Conservation (phyloP, 116 monocot genomes). For the Zostera marina region DNA sequence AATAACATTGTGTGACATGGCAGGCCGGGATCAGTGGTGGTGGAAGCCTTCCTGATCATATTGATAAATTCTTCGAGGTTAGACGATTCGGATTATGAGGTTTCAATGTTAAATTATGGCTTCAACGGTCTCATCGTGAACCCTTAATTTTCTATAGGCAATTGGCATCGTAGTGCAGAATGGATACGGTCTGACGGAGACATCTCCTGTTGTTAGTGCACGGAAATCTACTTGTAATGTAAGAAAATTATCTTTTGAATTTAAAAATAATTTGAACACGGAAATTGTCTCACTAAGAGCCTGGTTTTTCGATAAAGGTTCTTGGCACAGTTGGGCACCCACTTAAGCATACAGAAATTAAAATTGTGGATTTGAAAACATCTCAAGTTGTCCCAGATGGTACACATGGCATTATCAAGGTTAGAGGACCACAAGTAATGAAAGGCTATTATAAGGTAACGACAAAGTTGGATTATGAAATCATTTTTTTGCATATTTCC, state of each 20-base stretch:
- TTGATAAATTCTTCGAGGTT: conserved; percentile 96
- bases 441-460: conserved; percentile 95
- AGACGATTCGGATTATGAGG: background rate
- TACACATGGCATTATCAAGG: conserved; percentile 70
- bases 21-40: conserved; percentile 97
- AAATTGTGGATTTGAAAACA: conserved; percentile 57
- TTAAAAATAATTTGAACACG: background rate
- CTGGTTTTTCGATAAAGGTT: conserved; percentile 31
- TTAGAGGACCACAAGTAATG: conserved; percentile 90
- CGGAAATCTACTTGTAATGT: conserved; percentile 61
- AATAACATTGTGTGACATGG: background rate
- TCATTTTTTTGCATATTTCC: background rate
- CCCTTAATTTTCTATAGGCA: conserved; percentile 25
- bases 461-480: background rate
- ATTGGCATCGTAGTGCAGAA: conserved; percentile 79
- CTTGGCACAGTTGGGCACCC: conserved; percentile 89
- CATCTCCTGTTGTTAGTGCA: conserved; percentile 66
- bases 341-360: conserved; percentile 64
- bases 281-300: background rate
- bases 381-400: conserved; percentile 46
- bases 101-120: background rate
- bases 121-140: background rate
- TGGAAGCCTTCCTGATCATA: conserved; percentile 57
- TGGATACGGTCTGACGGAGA: conserved; percentile 94
- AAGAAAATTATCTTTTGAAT: conserved; percentile 8